Percentiles rank a stretch among this genome's conserved stretches.
These are phyloP conservation scores for Eucalyptus urophylla DNA, from an alignment of 345 rosid species.

Conservation along the genomic window DNA sequence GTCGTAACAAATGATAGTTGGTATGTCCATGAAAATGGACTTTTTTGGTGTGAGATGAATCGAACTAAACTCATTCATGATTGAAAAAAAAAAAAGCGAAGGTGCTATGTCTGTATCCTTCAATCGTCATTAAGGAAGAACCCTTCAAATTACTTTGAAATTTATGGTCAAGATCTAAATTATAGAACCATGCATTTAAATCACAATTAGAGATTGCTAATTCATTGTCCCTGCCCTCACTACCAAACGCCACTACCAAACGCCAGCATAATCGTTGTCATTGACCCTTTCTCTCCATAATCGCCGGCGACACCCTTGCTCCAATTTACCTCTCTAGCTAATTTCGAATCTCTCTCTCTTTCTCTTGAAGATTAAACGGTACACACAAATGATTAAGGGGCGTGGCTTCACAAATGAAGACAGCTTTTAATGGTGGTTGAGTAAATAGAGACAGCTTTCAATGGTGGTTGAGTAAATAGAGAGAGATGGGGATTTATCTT, in stretches of 20 bases:
- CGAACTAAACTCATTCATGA: not conserved
- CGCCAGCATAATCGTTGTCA: not conserved
- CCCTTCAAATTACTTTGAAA: not conserved
- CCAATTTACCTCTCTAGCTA: not conserved
- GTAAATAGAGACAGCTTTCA: not conserved
- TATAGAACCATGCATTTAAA: not conserved
- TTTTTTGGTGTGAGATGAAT: not conserved
- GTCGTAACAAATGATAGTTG: rapidly evolving
- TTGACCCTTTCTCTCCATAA: not conserved
- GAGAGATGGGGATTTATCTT: not conserved
- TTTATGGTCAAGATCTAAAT: rapidly evolving
- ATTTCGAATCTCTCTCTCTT: not conserved
- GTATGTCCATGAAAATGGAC: not conserved
- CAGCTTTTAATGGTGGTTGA: not conserved
- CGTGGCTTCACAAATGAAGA: rapidly evolving
- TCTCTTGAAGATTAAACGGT: rapidly evolving
- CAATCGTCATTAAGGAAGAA: not conserved
- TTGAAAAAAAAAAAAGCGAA: rapidly evolving
- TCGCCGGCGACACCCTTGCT: not conserved
- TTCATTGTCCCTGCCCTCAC: rapidly evolving
- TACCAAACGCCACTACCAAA: rapidly evolving
- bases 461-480: not conserved
- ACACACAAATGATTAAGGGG: not conserved
- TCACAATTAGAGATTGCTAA: not conserved
- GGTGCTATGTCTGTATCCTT: not conserved